A percentile compares a stretch with the other conserved stretches of the same genome.
phyloP scores from a whole-genome alignment of 805 yeast species.

The Ogataea chonburiensis region DNA sequence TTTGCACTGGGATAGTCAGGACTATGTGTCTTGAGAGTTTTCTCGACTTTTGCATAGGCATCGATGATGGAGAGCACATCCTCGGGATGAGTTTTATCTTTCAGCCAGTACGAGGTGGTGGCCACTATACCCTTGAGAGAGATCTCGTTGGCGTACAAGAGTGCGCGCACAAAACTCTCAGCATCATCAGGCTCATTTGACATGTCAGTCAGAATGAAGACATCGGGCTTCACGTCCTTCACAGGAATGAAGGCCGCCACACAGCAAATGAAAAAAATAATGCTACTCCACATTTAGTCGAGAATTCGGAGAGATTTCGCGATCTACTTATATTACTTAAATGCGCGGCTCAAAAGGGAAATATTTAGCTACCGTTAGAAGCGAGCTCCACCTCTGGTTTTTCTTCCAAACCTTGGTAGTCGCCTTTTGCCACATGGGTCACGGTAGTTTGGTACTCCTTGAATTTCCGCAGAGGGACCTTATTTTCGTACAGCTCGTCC shows the following conservation, averaged over 20 bases:
- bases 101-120: conserved; percentile 36
- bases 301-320: too few species aligned
- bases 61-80: conserved; percentile 34
- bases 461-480: conserved; percentile 40
- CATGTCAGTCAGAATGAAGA: conserved; percentile 33
- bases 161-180: conserved; percentile 31
- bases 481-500: conserved; percentile 35
- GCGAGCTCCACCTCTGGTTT: too few species aligned
- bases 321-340: too few species aligned
- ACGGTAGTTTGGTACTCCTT: conserved; percentile 18
- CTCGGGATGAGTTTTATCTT: conserved; percentile 31
- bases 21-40: conserved; percentile 29
- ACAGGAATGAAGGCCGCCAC: too few species aligned
- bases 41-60: conserved; percentile 30
- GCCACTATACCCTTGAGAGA: conserved; percentile 33
- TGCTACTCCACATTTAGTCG: too few species aligned
- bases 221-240: conserved; percentile 29
- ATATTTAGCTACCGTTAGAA: too few species aligned
- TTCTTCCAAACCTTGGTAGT: too few species aligned
- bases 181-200: conserved; percentile 36
- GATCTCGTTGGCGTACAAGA: conserved; percentile 34
- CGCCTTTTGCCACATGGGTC: too few species aligned
- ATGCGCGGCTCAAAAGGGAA: too few species aligned
- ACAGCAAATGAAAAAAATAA: too few species aligned
- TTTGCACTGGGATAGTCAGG: conserved; percentile 28